Conservation (phyloP, 108 stramenopile genomes). For the Skeletonema potamos region DNA sequence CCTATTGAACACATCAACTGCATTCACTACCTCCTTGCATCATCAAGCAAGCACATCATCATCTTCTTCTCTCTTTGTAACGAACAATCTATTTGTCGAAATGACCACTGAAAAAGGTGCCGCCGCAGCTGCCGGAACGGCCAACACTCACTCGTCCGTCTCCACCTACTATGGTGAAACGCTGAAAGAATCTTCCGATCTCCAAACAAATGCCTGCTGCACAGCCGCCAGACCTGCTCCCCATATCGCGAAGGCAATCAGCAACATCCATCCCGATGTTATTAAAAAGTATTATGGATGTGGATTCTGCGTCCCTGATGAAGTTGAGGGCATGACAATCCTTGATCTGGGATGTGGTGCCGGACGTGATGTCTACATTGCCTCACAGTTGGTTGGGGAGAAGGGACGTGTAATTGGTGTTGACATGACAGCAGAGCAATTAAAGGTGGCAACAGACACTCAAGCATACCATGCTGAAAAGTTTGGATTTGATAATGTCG, state of each 20-base stretch:
- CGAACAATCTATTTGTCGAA: background rate
- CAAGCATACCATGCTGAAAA: constrained; percentile 83
- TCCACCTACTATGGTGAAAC: constrained; percentile 85
- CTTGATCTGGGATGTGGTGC: constrained; percentile 95
- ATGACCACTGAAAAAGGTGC: background rate
- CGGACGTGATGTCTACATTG: constrained; percentile 94
- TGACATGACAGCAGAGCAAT: constrained; percentile 97
- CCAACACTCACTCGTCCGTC: constrained; percentile 55
- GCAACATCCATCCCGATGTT: constrained; percentile 80
- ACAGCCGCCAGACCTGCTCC: constrained; percentile 78
- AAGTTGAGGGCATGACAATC: constrained; percentile 78
- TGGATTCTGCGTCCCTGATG: constrained; percentile 91
- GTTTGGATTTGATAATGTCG: constrained; percentile 89
- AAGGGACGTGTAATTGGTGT: constrained; percentile 92
- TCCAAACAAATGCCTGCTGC: constrained; percentile 96
- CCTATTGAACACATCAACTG: background rate
- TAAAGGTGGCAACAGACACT: constrained; percentile 83
- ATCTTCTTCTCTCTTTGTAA: constrained; percentile 1
- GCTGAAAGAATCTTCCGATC: constrained; percentile 79
- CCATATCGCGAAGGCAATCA: constrained; percentile 73
- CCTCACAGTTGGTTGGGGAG: constrained; percentile 87
- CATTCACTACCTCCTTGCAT: background rate
- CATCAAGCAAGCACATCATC: background rate
- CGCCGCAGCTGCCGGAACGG: constrained; percentile 7
- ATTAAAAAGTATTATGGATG: constrained; percentile 95